phyloP scores from a whole-genome alignment of 768 basidiomycete genomes.

The Amanita muscaria region DNA sequence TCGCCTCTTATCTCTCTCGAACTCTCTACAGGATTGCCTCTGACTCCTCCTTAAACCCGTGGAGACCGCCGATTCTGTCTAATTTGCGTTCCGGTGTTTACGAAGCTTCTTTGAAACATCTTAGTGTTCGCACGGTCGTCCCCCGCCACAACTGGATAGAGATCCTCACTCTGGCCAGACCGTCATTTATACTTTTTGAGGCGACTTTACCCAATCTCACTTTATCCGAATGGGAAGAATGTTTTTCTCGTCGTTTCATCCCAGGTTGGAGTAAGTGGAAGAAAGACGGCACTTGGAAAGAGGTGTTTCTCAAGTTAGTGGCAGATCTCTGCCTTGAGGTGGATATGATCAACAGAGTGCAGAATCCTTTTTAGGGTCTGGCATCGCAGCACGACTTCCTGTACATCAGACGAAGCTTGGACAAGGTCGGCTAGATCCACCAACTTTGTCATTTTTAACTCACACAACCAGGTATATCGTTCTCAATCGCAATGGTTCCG shows the following conservation, averaged over 20 bases:
- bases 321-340: constrained; percentile 3
- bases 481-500: constrained; percentile 66
- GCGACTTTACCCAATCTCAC: constrained; percentile 61
- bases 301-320: constrained; percentile 55
- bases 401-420: constrained; percentile 77
- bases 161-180: constrained; percentile 52
- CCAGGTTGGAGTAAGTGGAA: constrained; percentile 73
- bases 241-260: constrained; percentile 60
- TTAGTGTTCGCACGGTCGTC: constrained; percentile 54
- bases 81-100: constrained; percentile 40
- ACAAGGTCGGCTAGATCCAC: constrained; percentile 46
- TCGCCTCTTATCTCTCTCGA: constrained; percentile 51
- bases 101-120: constrained; percentile 42
- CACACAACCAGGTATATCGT: constrained; percentile 51
- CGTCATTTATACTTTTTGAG: constrained; percentile 58
- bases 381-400: constrained; percentile 62
- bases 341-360: constrained; percentile 10
- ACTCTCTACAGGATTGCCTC: constrained; percentile 49
- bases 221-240: constrained; percentile 65
- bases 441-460: constrained; percentile 3
- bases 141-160: constrained; percentile 79
- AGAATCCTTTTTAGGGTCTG: constrained; percentile 58
- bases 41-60: constrained; percentile 62
- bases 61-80: constrained; percentile 62
- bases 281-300: constrained; percentile 55